Evolutionary conservation across 805 yeast genomes (phyloP).

Genomic region (Kodamaea lidongshanica): DNA sequence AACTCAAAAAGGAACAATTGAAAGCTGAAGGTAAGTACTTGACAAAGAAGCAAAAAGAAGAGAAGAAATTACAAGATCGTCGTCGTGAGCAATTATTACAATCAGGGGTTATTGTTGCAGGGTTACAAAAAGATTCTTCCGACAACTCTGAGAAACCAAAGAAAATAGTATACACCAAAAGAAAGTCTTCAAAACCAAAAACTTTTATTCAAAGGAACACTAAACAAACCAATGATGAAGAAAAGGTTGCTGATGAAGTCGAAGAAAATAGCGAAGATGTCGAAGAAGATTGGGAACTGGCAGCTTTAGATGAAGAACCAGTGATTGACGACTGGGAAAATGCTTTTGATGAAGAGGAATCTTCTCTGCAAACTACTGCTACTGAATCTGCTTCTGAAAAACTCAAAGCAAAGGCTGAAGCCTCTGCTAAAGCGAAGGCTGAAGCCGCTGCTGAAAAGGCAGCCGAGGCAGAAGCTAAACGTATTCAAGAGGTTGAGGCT

Average conservation of each 20-base stretch:
- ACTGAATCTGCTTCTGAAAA: slow-evolving; percentile 21
- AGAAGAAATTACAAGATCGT: slow-evolving; percentile 75
- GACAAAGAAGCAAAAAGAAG: slow-evolving; percentile 93
- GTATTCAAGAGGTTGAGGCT: slow-evolving; percentile 13
- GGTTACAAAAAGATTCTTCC: slow-evolving; percentile 40
- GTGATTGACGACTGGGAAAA: slow-evolving; percentile 50
- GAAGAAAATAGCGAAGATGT: slow-evolving; percentile 61
- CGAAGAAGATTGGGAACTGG: slow-evolving; percentile 82
- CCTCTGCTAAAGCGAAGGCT: slow-evolving; percentile 13
- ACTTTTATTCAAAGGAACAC: slow-evolving; percentile 24
- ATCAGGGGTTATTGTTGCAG: slow-evolving; percentile 70
- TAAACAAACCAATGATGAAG: slow-evolving; percentile 19
- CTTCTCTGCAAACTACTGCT: slow-evolving; percentile 20
- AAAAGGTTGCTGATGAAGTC: slow-evolving; percentile 23
- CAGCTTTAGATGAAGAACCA: slow-evolving; percentile 56
- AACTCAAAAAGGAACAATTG: slow-evolving; percentile 79
- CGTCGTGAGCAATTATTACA: slow-evolving; percentile 82
- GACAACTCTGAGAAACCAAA: slow-evolving; percentile 44
- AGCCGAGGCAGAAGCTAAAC: slow-evolving; percentile 26
- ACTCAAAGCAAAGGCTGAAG: slow-evolving; percentile 17
- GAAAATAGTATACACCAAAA: slow-evolving; percentile 65
- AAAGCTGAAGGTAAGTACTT: slow-evolving; percentile 93
- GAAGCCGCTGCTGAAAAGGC: slow-evolving; percentile 12
- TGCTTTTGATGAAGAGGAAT: slow-evolving; percentile 32
- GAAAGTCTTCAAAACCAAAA: slow-evolving; percentile 51